Percentiles rank a stretch among this genome's conserved stretches.
Conservation (phyloP, 495 filamentous ascomycete genomes). For the Penicillium cinerascens region DNA sequence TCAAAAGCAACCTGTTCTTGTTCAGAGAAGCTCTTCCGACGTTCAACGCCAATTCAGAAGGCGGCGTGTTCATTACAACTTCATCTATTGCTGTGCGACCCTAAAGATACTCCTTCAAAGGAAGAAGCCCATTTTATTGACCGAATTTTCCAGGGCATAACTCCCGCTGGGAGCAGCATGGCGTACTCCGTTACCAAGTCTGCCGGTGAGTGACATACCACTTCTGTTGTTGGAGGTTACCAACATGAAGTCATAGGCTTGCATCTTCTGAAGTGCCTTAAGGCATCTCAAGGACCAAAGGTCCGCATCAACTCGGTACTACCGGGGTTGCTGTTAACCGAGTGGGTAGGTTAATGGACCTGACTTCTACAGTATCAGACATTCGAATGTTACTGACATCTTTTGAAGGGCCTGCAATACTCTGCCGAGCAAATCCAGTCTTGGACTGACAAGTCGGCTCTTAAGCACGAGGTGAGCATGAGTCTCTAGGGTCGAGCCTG, state of each 20-base stretch:
- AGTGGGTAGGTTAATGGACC: background rate
- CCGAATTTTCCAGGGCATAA: background rate
- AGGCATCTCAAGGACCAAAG: constrained; percentile 2
- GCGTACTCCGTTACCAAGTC: constrained; percentile 5
- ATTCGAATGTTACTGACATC: background rate
- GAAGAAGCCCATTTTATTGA: background rate
- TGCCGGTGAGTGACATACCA: background rate
- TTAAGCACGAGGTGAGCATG: background rate
- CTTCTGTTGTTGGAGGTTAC: background rate
- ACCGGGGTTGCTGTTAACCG: background rate
- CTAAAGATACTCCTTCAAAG: background rate
- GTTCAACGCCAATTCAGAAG: background rate
- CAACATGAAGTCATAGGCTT: background rate
- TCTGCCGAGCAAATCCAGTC: background rate
- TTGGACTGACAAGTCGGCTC: background rate
- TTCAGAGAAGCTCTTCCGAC: constrained; percentile 3
- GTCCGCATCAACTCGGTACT: constrained; percentile 1
- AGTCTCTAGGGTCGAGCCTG: too few species aligned
- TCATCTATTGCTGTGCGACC: constrained; percentile 1
- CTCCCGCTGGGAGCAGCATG: constrained; percentile 1
- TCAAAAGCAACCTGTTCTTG: constrained; percentile 3
- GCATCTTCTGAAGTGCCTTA: constrained; percentile 2
- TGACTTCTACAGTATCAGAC: background rate
- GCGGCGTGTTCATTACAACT: constrained; percentile 2
- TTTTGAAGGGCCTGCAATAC: background rate